phyloP scores from a whole-genome alignment of 805 yeast genomes.

The Ogataea philodendri region DNA sequence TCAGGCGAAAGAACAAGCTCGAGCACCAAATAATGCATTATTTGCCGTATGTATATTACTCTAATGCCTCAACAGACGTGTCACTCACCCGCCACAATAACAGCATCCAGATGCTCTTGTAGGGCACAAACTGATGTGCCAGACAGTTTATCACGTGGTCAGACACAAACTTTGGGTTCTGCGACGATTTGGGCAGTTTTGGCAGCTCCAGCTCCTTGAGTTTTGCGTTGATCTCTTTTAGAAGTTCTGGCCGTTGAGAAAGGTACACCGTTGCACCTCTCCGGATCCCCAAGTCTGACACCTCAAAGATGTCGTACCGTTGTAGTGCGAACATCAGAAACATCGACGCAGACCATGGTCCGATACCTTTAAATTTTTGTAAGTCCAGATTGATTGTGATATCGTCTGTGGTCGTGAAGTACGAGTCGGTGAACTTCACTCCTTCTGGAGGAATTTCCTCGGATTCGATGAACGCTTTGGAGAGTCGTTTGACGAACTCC shows the following conservation, averaged over 20 bases:
- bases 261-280: conserved; percentile 73
- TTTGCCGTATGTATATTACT: conserved; percentile 12
- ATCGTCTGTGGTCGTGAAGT: conserved; percentile 21
- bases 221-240: conserved; percentile 42
- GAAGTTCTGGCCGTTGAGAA: conserved; percentile 48
- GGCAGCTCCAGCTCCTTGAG: conserved; percentile 22
- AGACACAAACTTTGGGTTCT: conserved; percentile 36
- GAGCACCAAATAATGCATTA: conserved; percentile 3
- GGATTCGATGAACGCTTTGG: conserved; percentile 46
- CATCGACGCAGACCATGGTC: conserved; percentile 89
- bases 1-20: conserved; percentile 41
- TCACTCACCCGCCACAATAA: conserved; percentile 70
- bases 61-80: conserved; percentile 51
- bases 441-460: conserved; percentile 18
- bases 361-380: conserved; percentile 60
- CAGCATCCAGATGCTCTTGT: conserved; percentile 64
- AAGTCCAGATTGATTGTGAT: conserved; percentile 15
- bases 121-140: conserved; percentile 63
- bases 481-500: conserved; percentile 56
- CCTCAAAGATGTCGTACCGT: conserved; percentile 68
- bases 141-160: conserved; percentile 55
- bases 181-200: conserved; percentile 6
- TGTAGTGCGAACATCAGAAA: conserved; percentile 69
- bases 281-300: conserved; percentile 81
- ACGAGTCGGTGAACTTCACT: conserved; percentile 15